A percentile compares a stretch with the other conserved stretches of the same genome.
Conservation (phyloP, 2,329 filamentous ascomycete genomes). For the Trichoderma simmonsii region DNA sequence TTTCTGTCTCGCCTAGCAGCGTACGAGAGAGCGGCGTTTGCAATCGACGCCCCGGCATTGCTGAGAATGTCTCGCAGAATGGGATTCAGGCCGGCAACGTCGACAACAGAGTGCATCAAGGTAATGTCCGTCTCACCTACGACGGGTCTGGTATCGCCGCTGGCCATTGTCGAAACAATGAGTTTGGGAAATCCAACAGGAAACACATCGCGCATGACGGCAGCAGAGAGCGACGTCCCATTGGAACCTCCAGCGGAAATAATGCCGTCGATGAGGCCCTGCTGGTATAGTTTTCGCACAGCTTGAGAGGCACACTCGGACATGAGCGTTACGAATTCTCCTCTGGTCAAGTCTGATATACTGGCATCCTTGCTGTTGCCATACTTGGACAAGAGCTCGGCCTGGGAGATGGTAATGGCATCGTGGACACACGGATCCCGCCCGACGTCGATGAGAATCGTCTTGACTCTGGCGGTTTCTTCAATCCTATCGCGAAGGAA, state of each 20-base stretch:
- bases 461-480: constrained; percentile 18
- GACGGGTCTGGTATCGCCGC: constrained; percentile 62
- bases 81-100: constrained; percentile 63
- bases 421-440: constrained; percentile 40
- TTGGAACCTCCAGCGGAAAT: constrained; percentile 61
- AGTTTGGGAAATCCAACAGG: constrained; percentile 68
- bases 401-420: constrained; percentile 46
- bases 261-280: constrained; percentile 49
- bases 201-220: constrained; percentile 57
- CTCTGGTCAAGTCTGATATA: constrained; percentile 43
- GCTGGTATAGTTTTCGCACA: constrained; percentile 39
- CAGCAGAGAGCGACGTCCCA: constrained; percentile 58
- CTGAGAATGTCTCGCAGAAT: constrained; percentile 55
- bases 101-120: constrained; percentile 69
- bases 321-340: constrained; percentile 57
- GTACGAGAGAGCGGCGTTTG: constrained; percentile 54
- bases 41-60: constrained; percentile 62
- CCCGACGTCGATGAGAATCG: constrained; percentile 44
- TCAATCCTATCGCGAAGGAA: constrained; percentile 50
- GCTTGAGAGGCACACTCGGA: constrained; percentile 43
- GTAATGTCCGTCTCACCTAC: constrained; percentile 66
- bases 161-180: constrained; percentile 67
- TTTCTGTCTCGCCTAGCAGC: constrained; percentile 17
- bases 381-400: constrained; percentile 38
- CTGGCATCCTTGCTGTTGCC: constrained; percentile 25